Evolutionary conservation across 73 alveolate species (phyloP).

Genomic region (Durusdinium trenchii): DNA sequence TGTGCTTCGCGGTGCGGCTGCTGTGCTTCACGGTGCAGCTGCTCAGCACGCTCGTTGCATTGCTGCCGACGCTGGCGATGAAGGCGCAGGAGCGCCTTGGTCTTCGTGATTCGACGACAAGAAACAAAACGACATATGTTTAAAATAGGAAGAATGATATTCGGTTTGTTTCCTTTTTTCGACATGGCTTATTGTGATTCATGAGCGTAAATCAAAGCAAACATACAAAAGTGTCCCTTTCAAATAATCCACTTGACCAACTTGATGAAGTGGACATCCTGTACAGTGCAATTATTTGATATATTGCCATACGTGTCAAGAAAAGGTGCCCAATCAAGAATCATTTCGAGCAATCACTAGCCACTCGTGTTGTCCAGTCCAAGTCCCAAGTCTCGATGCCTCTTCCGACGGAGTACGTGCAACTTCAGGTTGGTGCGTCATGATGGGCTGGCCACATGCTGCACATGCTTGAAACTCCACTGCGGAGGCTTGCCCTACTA

Average conservation of each 20-base stretch:
- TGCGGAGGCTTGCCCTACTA: too few relatives aligned
- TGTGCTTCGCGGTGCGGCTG: background rate
- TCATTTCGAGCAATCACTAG: background rate
- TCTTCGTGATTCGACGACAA: background rate
- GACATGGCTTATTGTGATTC: background rate
- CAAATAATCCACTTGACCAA: background rate
- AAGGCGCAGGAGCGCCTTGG: background rate
- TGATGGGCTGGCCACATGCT: background rate
- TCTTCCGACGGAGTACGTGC: conserved; percentile 42
- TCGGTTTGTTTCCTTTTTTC: background rate
- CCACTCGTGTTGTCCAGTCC: background rate
- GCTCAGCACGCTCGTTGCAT: background rate
- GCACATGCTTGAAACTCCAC: too few relatives aligned
- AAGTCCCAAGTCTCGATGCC: background rate
- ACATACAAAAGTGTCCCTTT: background rate
- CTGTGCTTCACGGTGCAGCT: background rate
- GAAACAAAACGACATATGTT: background rate
- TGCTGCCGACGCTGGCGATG: background rate
- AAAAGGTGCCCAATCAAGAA: background rate
- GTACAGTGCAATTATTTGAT: background rate
- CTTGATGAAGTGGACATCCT: background rate
- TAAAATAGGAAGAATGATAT: background rate
- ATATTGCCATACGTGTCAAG: background rate
- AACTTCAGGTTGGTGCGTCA: background rate
- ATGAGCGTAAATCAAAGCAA: background rate